Evolutionary conservation across 257 asterid species (phyloP), one percentile per base, ranked within the genome.

Genomic region (Ajuga chamaepitys): DNA sequence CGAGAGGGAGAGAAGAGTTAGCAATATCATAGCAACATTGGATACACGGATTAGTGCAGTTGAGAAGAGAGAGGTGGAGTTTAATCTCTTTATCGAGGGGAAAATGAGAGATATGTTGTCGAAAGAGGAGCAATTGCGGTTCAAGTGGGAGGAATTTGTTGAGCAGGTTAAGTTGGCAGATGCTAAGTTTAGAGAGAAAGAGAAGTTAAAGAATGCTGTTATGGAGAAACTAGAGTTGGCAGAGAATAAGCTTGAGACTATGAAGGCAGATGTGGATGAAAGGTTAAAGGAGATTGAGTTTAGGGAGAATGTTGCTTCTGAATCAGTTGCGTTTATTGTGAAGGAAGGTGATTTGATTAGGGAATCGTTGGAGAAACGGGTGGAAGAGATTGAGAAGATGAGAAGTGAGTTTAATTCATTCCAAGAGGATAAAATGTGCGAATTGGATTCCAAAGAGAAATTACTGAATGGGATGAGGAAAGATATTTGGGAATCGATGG

Each of bases 341-440:
- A 37, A 51, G 40, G 75, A 59, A 48, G 75, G 68, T 18, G 80
- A 71, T 45, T 42, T 58, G 26, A 51, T 78, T 14, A 54, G 59
- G 73, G 73, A 34, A 50, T 71, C 61, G 16, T 20, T 58, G 65
- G 73, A 72, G 55, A 73, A 64, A 45, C 11, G 46, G 71, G 18
- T 59, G 70, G 66, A 67, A 67, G 81, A 75, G 53, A 47, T 80
- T 53, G 77, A 67, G 65, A 62, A 32, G 68, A 60, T 32, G 56
- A 67, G 50, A 44, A 48, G 30, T 20, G 64, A 69, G 21, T 41
- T 68, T 17, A 20, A 18, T 58, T 51, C 67, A 38, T 65, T 38
- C 56, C 68, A 52, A 44, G 76, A 71, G 74, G 50, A 59, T 5
- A 68, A 70, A 64, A 68, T 22, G 58, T 2, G 25, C 1, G 76